These are phyloP conservation scores for Ramaria rubella DNA, from an alignment of 768 basidiomycete genomes.

Conservation along the genomic window DNA sequence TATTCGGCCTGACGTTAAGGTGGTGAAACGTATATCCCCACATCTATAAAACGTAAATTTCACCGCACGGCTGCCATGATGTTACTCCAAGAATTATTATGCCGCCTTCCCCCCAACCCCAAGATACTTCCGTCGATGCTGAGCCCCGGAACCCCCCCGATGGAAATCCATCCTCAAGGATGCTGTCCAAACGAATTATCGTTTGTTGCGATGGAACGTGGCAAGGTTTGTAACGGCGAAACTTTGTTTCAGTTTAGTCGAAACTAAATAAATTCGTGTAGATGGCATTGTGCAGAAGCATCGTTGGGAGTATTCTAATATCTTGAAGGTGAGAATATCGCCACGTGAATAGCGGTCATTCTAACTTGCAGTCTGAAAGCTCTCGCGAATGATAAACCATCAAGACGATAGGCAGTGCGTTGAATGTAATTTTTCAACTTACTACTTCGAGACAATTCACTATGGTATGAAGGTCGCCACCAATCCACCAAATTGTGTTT, in stretches of 20 bases:
- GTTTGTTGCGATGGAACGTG: conserved; percentile 62
- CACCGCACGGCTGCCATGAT: too few relatives aligned
- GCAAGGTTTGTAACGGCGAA: conserved; percentile 32
- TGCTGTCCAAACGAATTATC: conserved; percentile 65
- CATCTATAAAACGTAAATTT: too few relatives aligned
- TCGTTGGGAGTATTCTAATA: conserved; percentile 5
- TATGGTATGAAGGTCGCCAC: conserved; percentile 16
- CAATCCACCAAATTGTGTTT: conserved; percentile 57
- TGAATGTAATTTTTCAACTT: conserved; percentile 1
- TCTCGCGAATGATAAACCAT: conserved; percentile 25
- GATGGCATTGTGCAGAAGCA: conserved; percentile 36
- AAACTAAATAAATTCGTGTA: too few relatives aligned
- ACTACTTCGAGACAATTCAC: background rate
- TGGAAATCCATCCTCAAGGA: background rate
- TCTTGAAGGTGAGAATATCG: background rate
- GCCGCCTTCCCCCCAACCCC: too few relatives aligned
- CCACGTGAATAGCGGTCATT: background rate
- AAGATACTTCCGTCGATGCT: too few relatives aligned
- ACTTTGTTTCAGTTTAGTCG: background rate
- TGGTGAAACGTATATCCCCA: too few relatives aligned
- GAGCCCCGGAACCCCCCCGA: background rate
- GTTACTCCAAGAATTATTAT: too few relatives aligned
- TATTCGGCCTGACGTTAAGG: too few relatives aligned
- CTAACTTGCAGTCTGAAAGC: conserved; percentile 14
- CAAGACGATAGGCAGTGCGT: conserved; percentile 26